Evolutionary conservation across 139 green algal species (phyloP).

Genomic region (Tetraselmis chui): DNA sequence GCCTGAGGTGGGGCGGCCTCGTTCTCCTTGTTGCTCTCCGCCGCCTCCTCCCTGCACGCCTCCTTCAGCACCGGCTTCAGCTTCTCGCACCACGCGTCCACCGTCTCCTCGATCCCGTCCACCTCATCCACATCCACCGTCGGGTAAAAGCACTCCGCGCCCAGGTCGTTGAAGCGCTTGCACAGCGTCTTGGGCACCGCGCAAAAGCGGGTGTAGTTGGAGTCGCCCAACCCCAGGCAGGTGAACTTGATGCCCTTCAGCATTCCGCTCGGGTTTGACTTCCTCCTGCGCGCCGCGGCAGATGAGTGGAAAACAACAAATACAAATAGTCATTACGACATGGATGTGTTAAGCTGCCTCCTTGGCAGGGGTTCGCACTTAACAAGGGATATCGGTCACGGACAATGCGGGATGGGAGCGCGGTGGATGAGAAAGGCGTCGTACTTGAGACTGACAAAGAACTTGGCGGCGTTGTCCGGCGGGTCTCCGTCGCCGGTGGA

Average conservation of each 20-base stretch:
- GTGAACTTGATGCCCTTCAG: conserved; percentile 73
- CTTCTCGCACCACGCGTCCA: conserved; percentile 73
- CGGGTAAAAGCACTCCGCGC: conserved; percentile 66
- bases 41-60: not conserved
- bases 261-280: conserved; percentile 9
- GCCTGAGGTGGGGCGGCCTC: not conserved
- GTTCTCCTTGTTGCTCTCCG: not conserved
- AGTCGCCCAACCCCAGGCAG: conserved; percentile 86
- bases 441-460: conserved; percentile 38
- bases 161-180: conserved; percentile 63
- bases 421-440: not conserved
- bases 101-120: conserved; percentile 69
- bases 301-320: not conserved
- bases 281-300: not conserved
- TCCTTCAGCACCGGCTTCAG: conserved; percentile 59
- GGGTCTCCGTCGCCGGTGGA: conserved; percentile 88
- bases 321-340: not conserved
- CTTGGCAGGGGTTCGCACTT: not conserved
- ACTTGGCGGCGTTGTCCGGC: conserved; percentile 82
- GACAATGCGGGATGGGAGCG: not conserved
- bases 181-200: conserved; percentile 40
- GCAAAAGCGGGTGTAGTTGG: conserved; percentile 96
- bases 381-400: not conserved
- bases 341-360: not conserved
- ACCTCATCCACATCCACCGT: conserved; percentile 86